Conservation (phyloP, 139 green algal genomes). For the Nannochloris sp. region DNA sequence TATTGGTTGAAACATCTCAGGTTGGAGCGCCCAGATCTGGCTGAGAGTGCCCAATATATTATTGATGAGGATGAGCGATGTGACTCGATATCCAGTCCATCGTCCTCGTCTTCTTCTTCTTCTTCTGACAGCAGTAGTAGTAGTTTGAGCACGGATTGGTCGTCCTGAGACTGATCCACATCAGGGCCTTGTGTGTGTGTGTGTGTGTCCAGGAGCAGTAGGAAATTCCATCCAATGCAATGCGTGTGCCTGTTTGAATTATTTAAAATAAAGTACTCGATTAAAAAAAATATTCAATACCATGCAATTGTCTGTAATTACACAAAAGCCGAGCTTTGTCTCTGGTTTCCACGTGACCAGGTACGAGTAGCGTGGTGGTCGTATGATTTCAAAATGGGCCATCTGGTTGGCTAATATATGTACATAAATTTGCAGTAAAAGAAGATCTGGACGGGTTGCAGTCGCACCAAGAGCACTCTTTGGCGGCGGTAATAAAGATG, state of each 20-base stretch:
- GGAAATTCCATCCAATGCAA: too few relatives aligned
- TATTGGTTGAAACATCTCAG: conserved; percentile 51
- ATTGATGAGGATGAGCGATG: neutral
- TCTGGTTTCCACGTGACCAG: too few relatives aligned
- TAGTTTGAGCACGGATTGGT: neutral
- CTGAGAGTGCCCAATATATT: conserved; percentile 27
- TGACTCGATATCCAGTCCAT: neutral
- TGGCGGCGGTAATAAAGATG: conserved; percentile 37
- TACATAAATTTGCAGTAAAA: neutral
- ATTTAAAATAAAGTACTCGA: conserved; percentile 1
- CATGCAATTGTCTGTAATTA: too few relatives aligned
- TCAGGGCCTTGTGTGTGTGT: too few relatives aligned
- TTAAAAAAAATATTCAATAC: too few relatives aligned
- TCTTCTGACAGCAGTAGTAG: neutral
- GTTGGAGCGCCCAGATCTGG: conserved; percentile 50
- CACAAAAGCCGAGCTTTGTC: too few relatives aligned
- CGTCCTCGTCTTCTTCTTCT: neutral
- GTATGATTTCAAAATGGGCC: too few relatives aligned
- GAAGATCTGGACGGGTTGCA: neutral
- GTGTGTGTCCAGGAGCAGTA: too few relatives aligned
- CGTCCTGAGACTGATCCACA: neutral
- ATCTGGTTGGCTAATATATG: neutral
- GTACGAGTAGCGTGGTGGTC: too few relatives aligned
- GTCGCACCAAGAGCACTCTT: conserved; percentile 26
- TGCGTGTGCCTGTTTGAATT: too few relatives aligned